These are phyloP conservation scores for Fusarium keratoplasticum DNA, from an alignment of 2,329 filamentous ascomycete genomes.

Conservation along the genomic window DNA sequence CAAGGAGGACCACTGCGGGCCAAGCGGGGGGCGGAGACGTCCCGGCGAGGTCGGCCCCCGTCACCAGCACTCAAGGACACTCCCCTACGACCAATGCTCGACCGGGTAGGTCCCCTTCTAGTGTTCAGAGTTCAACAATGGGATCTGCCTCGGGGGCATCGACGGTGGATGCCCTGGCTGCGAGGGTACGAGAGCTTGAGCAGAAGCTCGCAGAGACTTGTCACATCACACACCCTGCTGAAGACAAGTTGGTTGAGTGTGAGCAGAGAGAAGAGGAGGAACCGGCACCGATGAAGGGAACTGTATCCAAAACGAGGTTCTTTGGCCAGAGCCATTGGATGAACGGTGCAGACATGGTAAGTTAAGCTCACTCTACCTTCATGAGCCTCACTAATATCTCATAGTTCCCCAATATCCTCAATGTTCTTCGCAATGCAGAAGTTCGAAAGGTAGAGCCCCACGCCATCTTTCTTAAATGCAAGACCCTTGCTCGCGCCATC, in stretches of 20 bases:
- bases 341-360: conserved; percentile 56
- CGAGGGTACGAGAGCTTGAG: conserved; percentile 57
- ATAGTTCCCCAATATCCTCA: conserved; percentile 48
- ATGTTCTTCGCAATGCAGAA: conserved; percentile 43
- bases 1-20: conserved; percentile 26
- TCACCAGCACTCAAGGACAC: conserved; percentile 9
- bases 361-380: conserved; percentile 16
- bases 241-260: conserved; percentile 16
- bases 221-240: conserved; percentile 34
- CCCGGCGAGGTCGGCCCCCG: conserved; percentile 35
- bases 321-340: conserved; percentile 65
- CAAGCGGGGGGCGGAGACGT: conserved; percentile 18
- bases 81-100: conserved; percentile 1
- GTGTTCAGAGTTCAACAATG: conserved; percentile 41
- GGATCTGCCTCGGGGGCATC: conserved; percentile 43
- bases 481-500: conserved; percentile 54
- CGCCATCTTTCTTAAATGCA: conserved; percentile 53
- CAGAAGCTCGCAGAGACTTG: conserved; percentile 52
- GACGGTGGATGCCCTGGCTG: conserved; percentile 49
- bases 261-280: conserved; percentile 4
- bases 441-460: conserved; percentile 47
- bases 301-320: conserved; percentile 58
- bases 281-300: conserved; percentile 45
- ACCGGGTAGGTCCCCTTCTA: conserved; percentile 27
- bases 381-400: conserved; percentile 1